A percentile compares a stretch with the other conserved stretches of the same genome.
Conservation (phyloP, 441 rosid species). For the Kokia cookei region DNA sequence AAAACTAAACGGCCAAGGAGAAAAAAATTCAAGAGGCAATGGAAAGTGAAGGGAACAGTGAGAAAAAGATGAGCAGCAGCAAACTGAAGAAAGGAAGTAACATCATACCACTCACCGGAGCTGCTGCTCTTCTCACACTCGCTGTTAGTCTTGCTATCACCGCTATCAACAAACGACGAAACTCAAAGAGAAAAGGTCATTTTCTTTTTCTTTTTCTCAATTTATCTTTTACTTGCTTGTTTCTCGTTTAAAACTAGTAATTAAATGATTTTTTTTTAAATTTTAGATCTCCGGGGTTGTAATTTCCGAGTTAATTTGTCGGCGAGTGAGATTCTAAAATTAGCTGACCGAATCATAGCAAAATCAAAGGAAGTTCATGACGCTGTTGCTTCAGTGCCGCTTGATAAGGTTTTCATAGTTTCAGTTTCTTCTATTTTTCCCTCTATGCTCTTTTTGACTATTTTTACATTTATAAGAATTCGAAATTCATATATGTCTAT, state of each 20-base stretch:
- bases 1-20: neutral
- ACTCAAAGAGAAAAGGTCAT: constrained; percentile 54
- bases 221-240: neutral
- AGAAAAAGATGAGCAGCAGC: constrained; percentile 19
- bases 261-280: neutral
- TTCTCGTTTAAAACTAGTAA: neutral
- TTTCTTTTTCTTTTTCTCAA: neutral
- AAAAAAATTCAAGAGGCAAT: neutral
- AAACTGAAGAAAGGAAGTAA: constrained; percentile 35
- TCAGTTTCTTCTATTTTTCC: neutral
- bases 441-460: neutral
- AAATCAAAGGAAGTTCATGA: constrained; percentile 71
- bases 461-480: neutral
- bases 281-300: constrained; percentile 73
- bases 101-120: constrained; percentile 62
- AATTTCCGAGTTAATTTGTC: constrained; percentile 54
- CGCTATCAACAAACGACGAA: constrained; percentile 50
- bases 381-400: constrained; percentile 66
- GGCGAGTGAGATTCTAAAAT: constrained; percentile 60
- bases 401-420: constrained; percentile 51
- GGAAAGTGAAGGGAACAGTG: constrained; percentile 33
- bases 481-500: neutral
- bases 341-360: constrained; percentile 57
- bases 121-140: constrained; percentile 60
- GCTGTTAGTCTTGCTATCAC: constrained; percentile 58